Base-by-base conservation (phyloP, 2,329 filamentous ascomycete species). In the Fusarium transvaalense region DNA sequence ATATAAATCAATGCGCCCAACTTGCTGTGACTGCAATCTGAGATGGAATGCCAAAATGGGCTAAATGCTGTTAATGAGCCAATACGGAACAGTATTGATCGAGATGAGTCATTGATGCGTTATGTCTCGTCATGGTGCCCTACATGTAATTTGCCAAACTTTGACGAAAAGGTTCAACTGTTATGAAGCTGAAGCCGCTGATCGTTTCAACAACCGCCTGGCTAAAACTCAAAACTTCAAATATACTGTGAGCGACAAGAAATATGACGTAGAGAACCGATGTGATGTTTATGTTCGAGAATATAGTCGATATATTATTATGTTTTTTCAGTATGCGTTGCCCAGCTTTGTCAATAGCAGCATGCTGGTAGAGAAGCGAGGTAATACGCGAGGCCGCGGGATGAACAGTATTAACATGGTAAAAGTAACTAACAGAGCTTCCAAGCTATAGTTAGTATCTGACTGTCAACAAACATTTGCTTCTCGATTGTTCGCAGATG, bases 311-410 rank as follows among this genome's bases (percentile, higher is more conserved):
- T 25, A n/a, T 32, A 14, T 23, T n/a, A n/a, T n/a, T 15, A 7
- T 34, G 32, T 57, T 13, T 34, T 38, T 21, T 46, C 29, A 14
- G 21, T 38, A 14, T 51, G 47, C 42, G n/a, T 41, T 39, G 5
- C 23, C 5, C 23, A 31, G 27, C 19, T 35, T 19, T 41, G 17
- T 34, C 42, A 17, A 45, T 27, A 31, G 17, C 29, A 31, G 17
- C 19, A 39, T 35, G 34, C 39, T 31, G 19, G 56, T 47, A 51
- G 13, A 39, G 45, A 46, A 61, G 31, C 55, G 43, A 65, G 19
- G 34, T 37, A 50, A 29, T 31, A 51, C 47, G 42, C 14, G 12
- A 27, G 43, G 56, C 42, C 46, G 39, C 27, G 19, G 56, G 23
- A 19, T 13, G 37, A 47, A 35, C 34, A 37, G 21, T 27, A 25